Evolutionary conservation across 2,329 filamentous ascomycete species (phyloP).

Genomic region (Diplodia mutila): DNA sequence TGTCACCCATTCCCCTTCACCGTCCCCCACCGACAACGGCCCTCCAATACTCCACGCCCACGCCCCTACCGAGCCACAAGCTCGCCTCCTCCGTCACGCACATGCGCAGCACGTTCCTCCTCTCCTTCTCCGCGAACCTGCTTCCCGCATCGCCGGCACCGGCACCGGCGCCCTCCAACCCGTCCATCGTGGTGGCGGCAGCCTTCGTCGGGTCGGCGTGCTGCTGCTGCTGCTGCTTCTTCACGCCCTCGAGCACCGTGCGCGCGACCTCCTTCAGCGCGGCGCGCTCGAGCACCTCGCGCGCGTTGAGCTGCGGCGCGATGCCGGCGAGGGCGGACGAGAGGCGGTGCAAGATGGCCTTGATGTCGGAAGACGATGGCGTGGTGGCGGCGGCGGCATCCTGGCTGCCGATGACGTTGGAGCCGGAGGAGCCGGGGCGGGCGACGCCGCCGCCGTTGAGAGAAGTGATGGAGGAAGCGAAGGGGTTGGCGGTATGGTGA

Average conservation of each 20-base stretch:
- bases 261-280: conserved; percentile 82
- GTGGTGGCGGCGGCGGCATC: not conserved
- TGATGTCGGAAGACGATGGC: not conserved
- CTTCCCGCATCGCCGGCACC: not conserved
- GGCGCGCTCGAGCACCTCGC: conserved; percentile 61
- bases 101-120: conserved; percentile 5
- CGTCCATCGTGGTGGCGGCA: not conserved
- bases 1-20: not conserved
- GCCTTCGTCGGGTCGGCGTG: too few relatives aligned
- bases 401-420: not conserved
- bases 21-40: conserved; percentile 58
- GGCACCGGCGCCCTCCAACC: not conserved
- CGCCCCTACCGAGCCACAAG: conserved; percentile 69
- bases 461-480: conserved; percentile 33
- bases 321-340: conserved; percentile 42
- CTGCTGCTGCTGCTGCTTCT: not conserved
- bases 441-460: not conserved
- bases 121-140: not conserved
- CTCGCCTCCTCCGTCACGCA: conserved; percentile 36
- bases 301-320: conserved; percentile 47
- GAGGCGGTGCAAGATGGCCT: conserved; percentile 37
- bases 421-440: conserved; percentile 28
- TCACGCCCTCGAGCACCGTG: conserved; percentile 30
- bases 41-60: conserved; percentile 71
- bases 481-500: conserved; percentile 34